Base-by-base conservation (phyloP, 2,329 filamentous ascomycete genomes). In the Bertia moriformis region DNA sequence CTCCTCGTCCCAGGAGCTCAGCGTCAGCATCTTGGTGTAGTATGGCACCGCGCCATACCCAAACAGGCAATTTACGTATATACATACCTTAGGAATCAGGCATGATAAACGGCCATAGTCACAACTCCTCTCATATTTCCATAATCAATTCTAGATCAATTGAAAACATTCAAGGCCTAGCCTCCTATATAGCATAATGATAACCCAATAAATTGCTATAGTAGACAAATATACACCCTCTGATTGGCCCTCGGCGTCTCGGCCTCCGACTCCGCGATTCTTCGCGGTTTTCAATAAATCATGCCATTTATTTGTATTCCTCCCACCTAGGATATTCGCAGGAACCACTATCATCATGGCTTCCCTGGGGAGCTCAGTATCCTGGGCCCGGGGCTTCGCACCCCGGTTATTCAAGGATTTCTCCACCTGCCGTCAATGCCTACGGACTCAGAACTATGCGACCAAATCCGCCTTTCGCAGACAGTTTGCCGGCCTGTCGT, bases 401-500 rank as follows among this genome's bases (percentile, higher is more conserved):
- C 55, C 54, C 37, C 54, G 57, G 27, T 37, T 62, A 4, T 52
- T 58, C 4, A 55, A 51, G 37, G 53, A 57, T 19, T 48, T 62
- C 40, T 61, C 61, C 45, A 56, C 55, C 37, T 61, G 60, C 43
- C 55, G 52, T n/a, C 58, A 60, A 54, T 61, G 57, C 40, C 48
- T 62, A 13, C 54, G 48, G 18, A 55, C 45, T 32, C 51, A 53
- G 38, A 47, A 48, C 35, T 49, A 46, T 45, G 47, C 49, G 29
- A 49, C 48, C 40, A 54, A 49, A 39, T 50, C 32, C 12, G 17
- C 49, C 14, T 48, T 53, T 39, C 51, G 49, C 41, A 57, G 50
- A 39, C 55, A 48, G 32, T 53, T 56, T 41, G 45, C 46, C 32
- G 44, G 50, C 15, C 45, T 49, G 33, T 48, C 53, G 18, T 53